Conservation (phyloP, 1,284 basidiomycete genomes). For the Puccinia sorghi region DNA sequence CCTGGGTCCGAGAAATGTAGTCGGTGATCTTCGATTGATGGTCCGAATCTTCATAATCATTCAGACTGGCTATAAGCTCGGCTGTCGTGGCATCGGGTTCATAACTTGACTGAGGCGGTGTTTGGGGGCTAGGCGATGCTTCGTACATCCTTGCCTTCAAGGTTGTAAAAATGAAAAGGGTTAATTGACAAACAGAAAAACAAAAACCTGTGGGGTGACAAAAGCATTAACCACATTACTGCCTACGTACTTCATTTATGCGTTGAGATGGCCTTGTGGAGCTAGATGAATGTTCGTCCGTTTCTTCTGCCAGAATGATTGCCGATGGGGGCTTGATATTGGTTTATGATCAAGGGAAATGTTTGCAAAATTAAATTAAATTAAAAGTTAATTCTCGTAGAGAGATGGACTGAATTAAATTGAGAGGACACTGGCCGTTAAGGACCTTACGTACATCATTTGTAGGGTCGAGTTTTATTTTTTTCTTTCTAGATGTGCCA, state of each 20-base stretch:
- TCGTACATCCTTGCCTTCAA: not conserved
- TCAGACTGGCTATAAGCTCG: slow-evolving; percentile 13
- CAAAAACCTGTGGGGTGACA: not conserved
- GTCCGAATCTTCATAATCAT: slow-evolving; percentile 15
- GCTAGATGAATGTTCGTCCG: not conserved
- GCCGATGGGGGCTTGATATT: not conserved
- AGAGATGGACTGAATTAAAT: not conserved
- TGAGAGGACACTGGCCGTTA: not conserved
- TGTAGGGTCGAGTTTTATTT: not conserved
- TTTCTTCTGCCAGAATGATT: not conserved
- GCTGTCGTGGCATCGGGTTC: slow-evolving; percentile 14
- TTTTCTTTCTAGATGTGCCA: not conserved
- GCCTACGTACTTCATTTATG: not conserved
- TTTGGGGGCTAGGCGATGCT: not conserved
- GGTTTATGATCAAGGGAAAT: not conserved
- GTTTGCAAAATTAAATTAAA: too few relatives aligned
- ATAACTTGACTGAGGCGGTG: not conserved
- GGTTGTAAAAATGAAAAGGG: not conserved
- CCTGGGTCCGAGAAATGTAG: not conserved
- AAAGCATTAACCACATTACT: not conserved
- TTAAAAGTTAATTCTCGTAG: not conserved
- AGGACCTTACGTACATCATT: not conserved
- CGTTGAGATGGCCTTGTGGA: not conserved
- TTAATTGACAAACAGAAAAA: not conserved
- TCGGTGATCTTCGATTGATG: not conserved